Evolutionary conservation across 1,139 yeast species (phyloP).

Genomic region (Diutina catenulata): DNA sequence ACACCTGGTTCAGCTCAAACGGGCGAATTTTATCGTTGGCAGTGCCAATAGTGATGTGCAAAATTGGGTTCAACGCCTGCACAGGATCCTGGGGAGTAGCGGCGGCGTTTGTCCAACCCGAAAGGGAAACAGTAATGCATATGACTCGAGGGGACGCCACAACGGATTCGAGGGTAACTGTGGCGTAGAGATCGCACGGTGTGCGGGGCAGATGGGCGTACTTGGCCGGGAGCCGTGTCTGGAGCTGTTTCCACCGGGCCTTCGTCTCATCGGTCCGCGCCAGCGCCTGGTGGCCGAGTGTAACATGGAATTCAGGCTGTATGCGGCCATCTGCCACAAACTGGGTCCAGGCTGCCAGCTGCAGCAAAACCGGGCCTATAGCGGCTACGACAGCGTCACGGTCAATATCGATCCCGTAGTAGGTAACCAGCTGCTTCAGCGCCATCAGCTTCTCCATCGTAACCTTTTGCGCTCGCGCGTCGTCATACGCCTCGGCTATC

Average conservation of each 20-base stretch:
- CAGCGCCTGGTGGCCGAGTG: slow-evolving; percentile 45
- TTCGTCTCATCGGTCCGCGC: slow-evolving; percentile 16
- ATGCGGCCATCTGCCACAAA: slow-evolving; percentile 24
- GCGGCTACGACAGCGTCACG: slow-evolving; percentile 6
- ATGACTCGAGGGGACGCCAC: slow-evolving; percentile 40
- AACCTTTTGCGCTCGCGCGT: slow-evolving; percentile 45
- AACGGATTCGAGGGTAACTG: slow-evolving; percentile 33
- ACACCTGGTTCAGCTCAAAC: slow-evolving; percentile 1
- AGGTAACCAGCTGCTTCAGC: slow-evolving; percentile 8
- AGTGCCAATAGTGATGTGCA: slow-evolving; percentile 77
- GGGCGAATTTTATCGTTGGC: slow-evolving; percentile 12
- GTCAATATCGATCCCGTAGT: slow-evolving; percentile 19
- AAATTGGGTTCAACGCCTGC: slow-evolving; percentile 28
- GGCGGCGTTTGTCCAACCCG: slow-evolving; percentile 13
- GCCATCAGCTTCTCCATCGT: slow-evolving; percentile 26
- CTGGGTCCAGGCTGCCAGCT: slow-evolving; percentile 18
- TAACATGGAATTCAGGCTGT: slow-evolving; percentile 62
- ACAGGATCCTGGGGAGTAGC: slow-evolving; percentile 13
- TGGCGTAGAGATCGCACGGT: slow-evolving; percentile 12
- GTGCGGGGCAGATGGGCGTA: neutral
- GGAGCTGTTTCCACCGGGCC: slow-evolving; percentile 11
- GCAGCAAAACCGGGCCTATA: slow-evolving; percentile 8
- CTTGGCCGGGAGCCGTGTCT: slow-evolving; percentile 9
- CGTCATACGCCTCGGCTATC: slow-evolving; percentile 30
- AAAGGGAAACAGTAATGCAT: slow-evolving; percentile 39